Conservation (phyloP, 202 grass and related monocot species). For the Bolboschoenoplectus hybrid region DNA sequence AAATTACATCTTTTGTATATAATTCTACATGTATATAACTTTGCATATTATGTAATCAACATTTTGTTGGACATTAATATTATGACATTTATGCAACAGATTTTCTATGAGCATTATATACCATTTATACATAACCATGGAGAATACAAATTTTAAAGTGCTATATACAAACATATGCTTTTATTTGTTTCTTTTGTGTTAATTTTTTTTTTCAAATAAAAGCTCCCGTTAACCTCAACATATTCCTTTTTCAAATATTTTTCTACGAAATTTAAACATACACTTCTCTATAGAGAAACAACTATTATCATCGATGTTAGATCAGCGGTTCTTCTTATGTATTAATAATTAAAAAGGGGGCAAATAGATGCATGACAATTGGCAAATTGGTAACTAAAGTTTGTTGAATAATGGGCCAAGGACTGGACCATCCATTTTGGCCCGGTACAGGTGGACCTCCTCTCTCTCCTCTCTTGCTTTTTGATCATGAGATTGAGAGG, state of each 20-base stretch:
- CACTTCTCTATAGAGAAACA: too few species aligned
- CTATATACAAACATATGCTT: not conserved
- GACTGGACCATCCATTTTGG: slow-evolving; percentile 21
- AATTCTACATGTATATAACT: slow-evolving; percentile 23
- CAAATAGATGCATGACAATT: too few species aligned
- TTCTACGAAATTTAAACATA: too few species aligned
- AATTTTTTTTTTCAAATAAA: too few species aligned
- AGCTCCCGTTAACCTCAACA: too few species aligned
- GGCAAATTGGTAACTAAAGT: not conserved
- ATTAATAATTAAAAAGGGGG: not conserved
- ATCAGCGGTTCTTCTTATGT: too few species aligned
- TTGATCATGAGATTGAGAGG: slow-evolving; percentile 34
- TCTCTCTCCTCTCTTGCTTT: not conserved
- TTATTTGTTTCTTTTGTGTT: not conserved
- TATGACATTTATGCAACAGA: not conserved
- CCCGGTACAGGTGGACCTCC: slow-evolving; percentile 7
- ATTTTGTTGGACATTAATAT: not conserved
- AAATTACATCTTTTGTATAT: not conserved
- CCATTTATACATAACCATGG: not conserved
- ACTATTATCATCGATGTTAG: too few species aligned
- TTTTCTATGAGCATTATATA: not conserved
- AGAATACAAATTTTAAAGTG: not conserved
- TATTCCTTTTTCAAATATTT: too few species aligned
- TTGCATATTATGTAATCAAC: not conserved
- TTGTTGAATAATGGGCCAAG: slow-evolving; percentile 33